These are phyloP conservation scores for Cryptococcus sp. DNA, from an alignment of 1,284 basidiomycete genomes.

Conservation along the genomic window DNA sequence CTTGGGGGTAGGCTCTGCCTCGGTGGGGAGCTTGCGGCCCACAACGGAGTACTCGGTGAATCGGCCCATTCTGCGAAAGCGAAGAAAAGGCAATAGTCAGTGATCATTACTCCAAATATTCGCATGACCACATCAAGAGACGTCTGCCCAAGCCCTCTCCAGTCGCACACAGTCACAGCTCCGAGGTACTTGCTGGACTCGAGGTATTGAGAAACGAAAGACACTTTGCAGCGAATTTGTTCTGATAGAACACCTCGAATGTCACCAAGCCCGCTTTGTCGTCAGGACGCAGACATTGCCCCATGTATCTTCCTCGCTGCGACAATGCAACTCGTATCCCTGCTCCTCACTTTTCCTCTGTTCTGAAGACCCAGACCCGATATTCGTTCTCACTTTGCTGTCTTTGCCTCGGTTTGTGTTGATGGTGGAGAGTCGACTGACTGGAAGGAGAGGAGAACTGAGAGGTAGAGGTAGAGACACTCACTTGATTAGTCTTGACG, in stretches of 20 bases:
- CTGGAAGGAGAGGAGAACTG: not conserved
- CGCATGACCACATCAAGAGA: not conserved
- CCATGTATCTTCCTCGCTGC: conserved; percentile 47
- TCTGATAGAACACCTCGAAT: not conserved
- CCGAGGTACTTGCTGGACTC: conserved; percentile 17
- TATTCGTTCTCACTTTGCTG: not conserved
- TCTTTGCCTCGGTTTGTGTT: not conserved
- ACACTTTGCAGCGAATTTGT: not conserved
- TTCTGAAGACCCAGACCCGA: not conserved
- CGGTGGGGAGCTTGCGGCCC: conserved; percentile 94
- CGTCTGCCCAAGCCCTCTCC: no score
- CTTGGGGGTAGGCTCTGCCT: conserved; percentile 88
- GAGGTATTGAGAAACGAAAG: not conserved
- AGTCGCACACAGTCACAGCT: conserved; percentile 7
- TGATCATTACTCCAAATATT: not conserved
- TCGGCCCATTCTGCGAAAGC: conserved; percentile 52
- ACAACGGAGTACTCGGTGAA: conserved; percentile 92
- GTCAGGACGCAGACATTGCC: conserved; percentile 50
- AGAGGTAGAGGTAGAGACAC: conserved; percentile 9
- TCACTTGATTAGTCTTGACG: conserved; percentile 26
- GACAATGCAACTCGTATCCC: not conserved
- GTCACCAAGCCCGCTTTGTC: conserved; percentile 21
- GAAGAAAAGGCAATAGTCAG: conserved; percentile 6
- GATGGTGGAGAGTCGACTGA: not conserved
- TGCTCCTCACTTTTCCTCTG: conserved; percentile 5